Base-by-base conservation (phyloP, 306 rosid genomes). In the Carpinus fangiana region DNA sequence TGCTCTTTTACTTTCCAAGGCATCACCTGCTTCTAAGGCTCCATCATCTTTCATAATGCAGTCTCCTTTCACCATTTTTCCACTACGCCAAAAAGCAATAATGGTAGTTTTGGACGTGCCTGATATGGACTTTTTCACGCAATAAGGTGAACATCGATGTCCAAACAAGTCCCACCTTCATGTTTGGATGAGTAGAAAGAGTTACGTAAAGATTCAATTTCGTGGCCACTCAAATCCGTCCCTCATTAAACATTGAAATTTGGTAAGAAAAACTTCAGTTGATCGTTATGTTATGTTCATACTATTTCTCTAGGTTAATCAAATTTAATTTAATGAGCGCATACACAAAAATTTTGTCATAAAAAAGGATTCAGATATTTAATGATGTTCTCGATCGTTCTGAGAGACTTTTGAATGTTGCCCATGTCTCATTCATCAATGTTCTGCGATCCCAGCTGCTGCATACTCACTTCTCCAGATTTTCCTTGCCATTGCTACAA, bases 11-110 rank as follows among this genome's bases (percentile, higher is more conserved):
- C 34, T 31, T 31, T 31, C 34, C 34, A 31, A 62, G 46, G 69
- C 14, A 62, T 62, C 69, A 62, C 17, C 69, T 14, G 38, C 69
- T 64, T 31, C 2, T 7, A 31, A 31, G 13, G 20, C 70, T 8
- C 46, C 34, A 18, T 18, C 72, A 41, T 41, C 48, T 41, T 67
- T 67, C 50, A 41, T 41, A 20, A 67, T 38, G 72, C 9, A 1
- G 12, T 67, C 12, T 41, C 13, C 23, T 41, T 67, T 51, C 50
- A 38, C 72, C 2, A 3, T 67, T 43, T 67, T 67, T n/a, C 28
- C 8, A n/a, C 18, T 3, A 67, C n/a, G 72, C 72, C 52, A 67
- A 61, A 61, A 61, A n/a, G 28, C 51, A 67, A 67, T 43, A 41
- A 10, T 67, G 72, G 16, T 18, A 41, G 21, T 67, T 9, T 67